A percentile compares a stretch with the other conserved stretches of the same genome.
Conservation (phyloP, 2,329 filamentous ascomycete species). For the Botryotinia narcissicola region DNA sequence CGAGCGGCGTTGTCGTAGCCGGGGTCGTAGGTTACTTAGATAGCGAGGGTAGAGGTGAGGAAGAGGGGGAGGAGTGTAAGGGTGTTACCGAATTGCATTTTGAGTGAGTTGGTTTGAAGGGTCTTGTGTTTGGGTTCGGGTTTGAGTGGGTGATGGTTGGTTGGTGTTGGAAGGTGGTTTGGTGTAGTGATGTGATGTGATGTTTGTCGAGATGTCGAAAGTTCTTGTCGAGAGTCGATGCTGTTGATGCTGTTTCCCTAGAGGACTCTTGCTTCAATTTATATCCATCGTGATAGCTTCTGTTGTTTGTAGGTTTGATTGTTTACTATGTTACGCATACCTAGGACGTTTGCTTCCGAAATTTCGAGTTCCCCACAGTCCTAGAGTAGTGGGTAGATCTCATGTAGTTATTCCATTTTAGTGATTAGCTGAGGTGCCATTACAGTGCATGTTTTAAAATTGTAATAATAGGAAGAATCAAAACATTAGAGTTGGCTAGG, state of each 20-base stretch:
- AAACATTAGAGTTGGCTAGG: background rate
- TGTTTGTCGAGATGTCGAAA: conserved; percentile 1
- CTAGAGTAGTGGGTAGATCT: background rate
- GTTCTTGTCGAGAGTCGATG: background rate
- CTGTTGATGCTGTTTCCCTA: background rate
- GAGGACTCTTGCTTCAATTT: background rate
- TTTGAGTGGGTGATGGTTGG: too few species aligned
- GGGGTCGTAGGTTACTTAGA: conserved; percentile 67
- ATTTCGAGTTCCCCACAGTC: background rate
- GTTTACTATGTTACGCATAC: background rate
- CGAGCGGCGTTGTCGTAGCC: conserved; percentile 63
- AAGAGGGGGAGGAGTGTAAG: conserved; percentile 42
- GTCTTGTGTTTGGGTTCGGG: background rate
- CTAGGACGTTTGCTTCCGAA: background rate
- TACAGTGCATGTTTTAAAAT: background rate
- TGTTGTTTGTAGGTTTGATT: background rate
- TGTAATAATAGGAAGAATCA: background rate
- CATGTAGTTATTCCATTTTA: background rate
- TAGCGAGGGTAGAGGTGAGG: conserved; percentile 38
- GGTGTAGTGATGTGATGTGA: background rate
- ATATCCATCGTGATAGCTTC: background rate
- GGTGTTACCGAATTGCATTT: conserved; percentile 46
- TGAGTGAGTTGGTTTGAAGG: conserved; percentile 25
- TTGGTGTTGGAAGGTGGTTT: background rate
- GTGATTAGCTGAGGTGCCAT: background rate